Evolutionary conservation across 2,329 filamentous ascomycete species (phyloP).

Genomic region (Ceratocystis cubensis): DNA sequence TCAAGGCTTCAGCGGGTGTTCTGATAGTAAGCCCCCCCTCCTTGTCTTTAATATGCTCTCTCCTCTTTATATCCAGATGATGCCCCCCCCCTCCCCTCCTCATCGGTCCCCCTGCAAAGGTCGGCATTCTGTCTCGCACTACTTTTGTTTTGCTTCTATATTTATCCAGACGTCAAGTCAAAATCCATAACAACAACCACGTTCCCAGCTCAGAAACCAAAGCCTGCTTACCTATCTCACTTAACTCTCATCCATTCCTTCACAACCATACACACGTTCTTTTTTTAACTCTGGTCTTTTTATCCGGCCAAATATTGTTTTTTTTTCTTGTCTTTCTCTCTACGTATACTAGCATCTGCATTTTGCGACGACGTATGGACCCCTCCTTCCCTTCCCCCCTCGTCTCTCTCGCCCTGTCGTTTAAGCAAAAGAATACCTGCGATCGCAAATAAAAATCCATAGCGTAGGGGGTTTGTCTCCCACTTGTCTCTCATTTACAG

Average conservation of each 20-base stretch:
- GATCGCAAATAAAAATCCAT: background rate
- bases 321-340: background rate
- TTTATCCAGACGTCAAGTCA: slow-evolving; percentile 10
- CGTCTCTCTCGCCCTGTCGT: background rate
- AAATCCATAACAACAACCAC: slow-evolving; percentile 1
- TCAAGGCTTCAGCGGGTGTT: too few species aligned
- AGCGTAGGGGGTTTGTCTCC: background rate
- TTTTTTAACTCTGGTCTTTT: background rate
- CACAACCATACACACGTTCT: too few species aligned
- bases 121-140: slow-evolving; percentile 4
- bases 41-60: too few species aligned
- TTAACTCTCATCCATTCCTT: background rate
- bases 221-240: background rate
- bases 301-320: background rate
- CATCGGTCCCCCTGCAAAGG: background rate
- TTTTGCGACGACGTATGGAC: background rate
- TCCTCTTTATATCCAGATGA: too few species aligned
- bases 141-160: slow-evolving; percentile 8
- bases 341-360: background rate
- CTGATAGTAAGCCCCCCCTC: too few species aligned
- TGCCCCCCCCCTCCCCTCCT: too few species aligned
- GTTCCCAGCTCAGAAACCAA: background rate
- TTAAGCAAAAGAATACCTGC: background rate
- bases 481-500: background rate
- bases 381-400: background rate